Percentiles rank a stretch among this genome's conserved stretches.
These are phyloP conservation scores for Curvularia sp. DNA, from an alignment of 2,329 filamentous ascomycete genomes.

Conservation along the genomic window DNA sequence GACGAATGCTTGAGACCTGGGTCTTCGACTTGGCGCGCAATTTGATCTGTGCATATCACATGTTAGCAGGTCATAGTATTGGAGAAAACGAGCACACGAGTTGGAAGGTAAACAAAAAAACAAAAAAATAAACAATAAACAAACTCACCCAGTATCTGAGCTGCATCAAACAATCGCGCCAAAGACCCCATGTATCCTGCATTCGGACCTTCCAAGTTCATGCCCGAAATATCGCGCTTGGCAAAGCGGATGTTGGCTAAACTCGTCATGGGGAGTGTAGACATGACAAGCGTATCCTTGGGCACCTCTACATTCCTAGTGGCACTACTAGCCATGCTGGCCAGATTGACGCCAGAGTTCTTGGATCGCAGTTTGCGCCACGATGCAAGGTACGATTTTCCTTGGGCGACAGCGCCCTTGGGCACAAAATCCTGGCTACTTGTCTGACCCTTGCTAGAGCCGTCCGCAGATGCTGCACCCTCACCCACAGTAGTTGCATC, in stretches of 20 bases:
- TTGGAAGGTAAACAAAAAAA: neutral
- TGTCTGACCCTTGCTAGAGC: conserved; percentile 36
- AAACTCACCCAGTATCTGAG: conserved; percentile 83
- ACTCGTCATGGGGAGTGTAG: conserved; percentile 68
- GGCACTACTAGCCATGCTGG: conserved; percentile 53
- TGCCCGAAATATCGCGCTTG: conserved; percentile 72
- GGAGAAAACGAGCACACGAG: no score
- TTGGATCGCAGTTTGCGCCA: conserved; percentile 92
- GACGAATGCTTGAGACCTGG: conserved; percentile 90
- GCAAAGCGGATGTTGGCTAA: conserved; percentile 76
- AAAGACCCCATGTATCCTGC: conserved; percentile 90
- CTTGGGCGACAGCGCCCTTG: conserved; percentile 47
- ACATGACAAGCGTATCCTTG: conserved; percentile 66
- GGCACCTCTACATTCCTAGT: conserved; percentile 41
- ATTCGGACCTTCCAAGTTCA: conserved; percentile 82
- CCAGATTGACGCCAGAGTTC: conserved; percentile 69
- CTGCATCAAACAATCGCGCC: conserved; percentile 90
- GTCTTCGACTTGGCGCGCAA: conserved; percentile 94
- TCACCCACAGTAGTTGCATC: conserved; percentile 61
- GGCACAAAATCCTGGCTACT: conserved; percentile 43
- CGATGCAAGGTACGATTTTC: conserved; percentile 80
- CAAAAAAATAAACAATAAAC: neutral
- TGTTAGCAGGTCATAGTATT: neutral
- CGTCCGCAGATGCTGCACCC: conserved; percentile 35
- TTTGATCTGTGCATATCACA: conserved; percentile 75